Evolutionary conservation across 1,284 basidiomycete species (phyloP).

Genomic region (Irpex rosettiformis): DNA sequence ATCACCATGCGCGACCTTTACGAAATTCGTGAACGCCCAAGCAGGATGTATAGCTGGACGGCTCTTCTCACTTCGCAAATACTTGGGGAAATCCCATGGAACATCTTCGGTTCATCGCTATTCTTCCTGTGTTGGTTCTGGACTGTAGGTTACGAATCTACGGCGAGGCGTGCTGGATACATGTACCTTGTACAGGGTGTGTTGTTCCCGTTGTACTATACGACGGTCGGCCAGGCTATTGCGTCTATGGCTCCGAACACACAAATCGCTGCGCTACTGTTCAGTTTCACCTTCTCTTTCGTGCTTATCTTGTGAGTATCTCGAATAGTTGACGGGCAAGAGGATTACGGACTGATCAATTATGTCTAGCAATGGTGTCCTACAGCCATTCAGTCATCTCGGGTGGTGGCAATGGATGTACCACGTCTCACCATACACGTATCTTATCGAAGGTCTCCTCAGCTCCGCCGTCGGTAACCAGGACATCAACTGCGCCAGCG

Average conservation of each 20-base stretch:
- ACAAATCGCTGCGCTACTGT: conserved; percentile 64
- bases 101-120: conserved; percentile 53
- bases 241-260: conserved; percentile 65
- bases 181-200: conserved; percentile 52
- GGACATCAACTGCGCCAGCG: conserved; percentile 39
- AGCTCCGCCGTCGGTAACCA: conserved; percentile 42
- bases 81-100: conserved; percentile 64
- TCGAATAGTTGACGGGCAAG: neutral
- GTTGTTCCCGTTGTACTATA: conserved; percentile 55
- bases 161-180: conserved; percentile 47
- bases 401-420: conserved; percentile 89
- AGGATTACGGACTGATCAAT: neutral
- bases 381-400: conserved; percentile 61
- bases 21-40: conserved; percentile 64
- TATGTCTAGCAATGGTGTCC: conserved; percentile 49
- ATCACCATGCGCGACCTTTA: conserved; percentile 54
- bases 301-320: conserved; percentile 58
- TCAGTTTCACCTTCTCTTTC: conserved; percentile 60
- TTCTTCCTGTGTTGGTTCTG: conserved; percentile 72
- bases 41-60: conserved; percentile 83
- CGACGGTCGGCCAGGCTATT: conserved; percentile 44
- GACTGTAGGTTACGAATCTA: conserved; percentile 56
- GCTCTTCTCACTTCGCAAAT: conserved; percentile 66
- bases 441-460: conserved; percentile 57
- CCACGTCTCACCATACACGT: conserved; percentile 73